A percentile compares a stretch with the other conserved stretches of the same genome.
Conservation (phyloP, 768 basidiomycete genomes). For the Lentinula edodes region DNA sequence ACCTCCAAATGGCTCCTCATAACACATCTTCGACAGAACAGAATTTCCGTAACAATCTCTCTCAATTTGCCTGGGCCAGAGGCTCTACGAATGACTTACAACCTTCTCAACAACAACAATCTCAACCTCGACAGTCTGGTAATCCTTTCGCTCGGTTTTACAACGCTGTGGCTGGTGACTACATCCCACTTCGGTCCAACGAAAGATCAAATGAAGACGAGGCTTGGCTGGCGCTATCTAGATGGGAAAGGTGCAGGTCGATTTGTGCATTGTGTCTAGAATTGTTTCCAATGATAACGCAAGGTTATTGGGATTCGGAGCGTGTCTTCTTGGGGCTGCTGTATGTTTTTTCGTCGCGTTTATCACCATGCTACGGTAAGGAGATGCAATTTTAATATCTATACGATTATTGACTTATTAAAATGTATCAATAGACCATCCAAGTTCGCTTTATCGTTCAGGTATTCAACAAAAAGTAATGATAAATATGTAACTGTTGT, state of each 20-base stretch:
- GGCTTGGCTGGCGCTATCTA: conserved; percentile 85
- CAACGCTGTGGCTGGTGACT: conserved; percentile 77
- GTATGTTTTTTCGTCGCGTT: conserved; percentile 94
- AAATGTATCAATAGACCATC: conserved; percentile 54
- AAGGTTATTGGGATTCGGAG: conserved; percentile 87
- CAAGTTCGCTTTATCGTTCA: conserved; percentile 90
- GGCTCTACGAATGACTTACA: conserved; percentile 69
- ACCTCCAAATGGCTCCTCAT: not conserved
- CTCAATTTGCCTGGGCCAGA: conserved; percentile 84
- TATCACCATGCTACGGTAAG: conserved; percentile 58
- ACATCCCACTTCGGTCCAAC: conserved; percentile 79
- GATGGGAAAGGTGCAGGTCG: conserved; percentile 80
- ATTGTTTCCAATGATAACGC: not conserved
- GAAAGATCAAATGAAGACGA: conserved; percentile 92
- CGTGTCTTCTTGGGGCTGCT: conserved; percentile 82
- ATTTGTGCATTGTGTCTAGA: not conserved
- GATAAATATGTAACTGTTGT: not conserved
- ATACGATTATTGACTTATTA: conserved; percentile 4
- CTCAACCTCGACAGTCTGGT: conserved; percentile 23
- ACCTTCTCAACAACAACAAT: conserved; percentile 34
- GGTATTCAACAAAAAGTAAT: conserved; percentile 29
- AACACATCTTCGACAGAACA: conserved; percentile 42
- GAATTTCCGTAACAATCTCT: conserved; percentile 67
- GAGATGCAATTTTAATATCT: conserved; percentile 2
- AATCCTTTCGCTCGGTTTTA: conserved; percentile 88